Percentiles rank a stretch among this genome's conserved stretches.
Evolutionary conservation across 257 asterid genomes (phyloP).

Genomic region (Primulina huaijiensis): DNA sequence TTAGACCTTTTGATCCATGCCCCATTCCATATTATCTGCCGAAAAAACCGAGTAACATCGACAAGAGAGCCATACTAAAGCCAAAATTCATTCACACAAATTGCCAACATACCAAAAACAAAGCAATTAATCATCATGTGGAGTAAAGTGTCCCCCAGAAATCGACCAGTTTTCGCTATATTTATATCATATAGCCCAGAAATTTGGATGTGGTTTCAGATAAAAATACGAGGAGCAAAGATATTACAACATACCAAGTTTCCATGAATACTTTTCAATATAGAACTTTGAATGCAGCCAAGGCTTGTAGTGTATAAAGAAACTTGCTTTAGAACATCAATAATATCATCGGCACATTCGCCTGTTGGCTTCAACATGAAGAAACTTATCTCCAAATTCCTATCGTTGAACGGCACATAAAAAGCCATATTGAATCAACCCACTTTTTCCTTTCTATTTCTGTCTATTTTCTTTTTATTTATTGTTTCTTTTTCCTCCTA

Average conservation of each 20-base stretch:
- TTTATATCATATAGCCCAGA: too few relatives aligned
- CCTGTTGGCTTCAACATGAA: slow-evolving; percentile 53
- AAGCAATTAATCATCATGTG: too few relatives aligned
- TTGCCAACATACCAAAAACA: too few relatives aligned
- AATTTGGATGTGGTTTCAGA: too few relatives aligned
- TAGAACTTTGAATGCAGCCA: slow-evolving; percentile 64
- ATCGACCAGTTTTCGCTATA: too few relatives aligned
- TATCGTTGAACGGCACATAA: slow-evolving; percentile 55
- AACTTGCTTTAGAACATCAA: slow-evolving; percentile 41
- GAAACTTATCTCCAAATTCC: slow-evolving; percentile 54
- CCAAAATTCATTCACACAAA: too few relatives aligned
- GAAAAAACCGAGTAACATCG: too few relatives aligned
- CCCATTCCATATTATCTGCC: too few relatives aligned
- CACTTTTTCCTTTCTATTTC: neutral
- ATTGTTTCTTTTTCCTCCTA: neutral
- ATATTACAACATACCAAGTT: slow-evolving; percentile 39
- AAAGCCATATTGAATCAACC: slow-evolving; percentile 41
- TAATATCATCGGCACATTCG: slow-evolving; percentile 43
- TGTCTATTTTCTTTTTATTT: neutral
- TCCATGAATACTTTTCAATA: slow-evolving; percentile 69
- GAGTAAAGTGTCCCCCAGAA: too few relatives aligned
- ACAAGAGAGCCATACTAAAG: too few relatives aligned
- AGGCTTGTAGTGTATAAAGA: slow-evolving; percentile 42
- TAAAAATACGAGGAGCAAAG: too few relatives aligned
- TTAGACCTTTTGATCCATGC: too few relatives aligned